phyloP scores from a whole-genome alignment of 345 rosid genomes.

The Viola odorata region DNA sequence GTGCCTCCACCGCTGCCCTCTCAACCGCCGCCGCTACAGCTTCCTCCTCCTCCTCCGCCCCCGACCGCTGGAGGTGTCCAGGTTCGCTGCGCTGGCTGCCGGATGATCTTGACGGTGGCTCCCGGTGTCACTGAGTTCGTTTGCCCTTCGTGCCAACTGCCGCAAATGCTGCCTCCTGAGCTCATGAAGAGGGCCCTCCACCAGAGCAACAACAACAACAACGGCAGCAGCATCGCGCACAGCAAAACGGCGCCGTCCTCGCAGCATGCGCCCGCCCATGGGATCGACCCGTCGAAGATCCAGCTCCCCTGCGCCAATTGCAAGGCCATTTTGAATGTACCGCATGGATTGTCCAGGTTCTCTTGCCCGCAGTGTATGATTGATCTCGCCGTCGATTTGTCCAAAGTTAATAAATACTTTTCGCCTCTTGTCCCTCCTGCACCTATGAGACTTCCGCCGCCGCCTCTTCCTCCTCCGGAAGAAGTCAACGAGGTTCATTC shows the following conservation, averaged over 20 bases:
- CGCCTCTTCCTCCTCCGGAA: conserved; percentile 36
- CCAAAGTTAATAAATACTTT: conserved; percentile 48
- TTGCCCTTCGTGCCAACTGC: conserved; percentile 80
- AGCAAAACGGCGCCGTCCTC: conserved; percentile 14
- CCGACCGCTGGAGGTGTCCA: conserved; percentile 50
- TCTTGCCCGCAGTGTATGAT: conserved; percentile 87
- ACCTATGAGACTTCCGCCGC: conserved; percentile 9
- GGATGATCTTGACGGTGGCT: conserved; percentile 62
- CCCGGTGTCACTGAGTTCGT: conserved; percentile 71
- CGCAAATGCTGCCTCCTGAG: conserved; percentile 97
- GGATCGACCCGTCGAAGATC: conserved; percentile 97
- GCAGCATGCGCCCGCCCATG: conserved; percentile 66
- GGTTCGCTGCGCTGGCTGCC: conserved; percentile 95
- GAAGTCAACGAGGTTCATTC: conserved; percentile 77
- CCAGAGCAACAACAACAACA: conserved; percentile 14
- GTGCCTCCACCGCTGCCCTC: conserved; percentile 44
- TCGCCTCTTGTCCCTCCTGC: conserved; percentile 32
- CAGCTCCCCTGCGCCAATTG: conserved; percentile 94
- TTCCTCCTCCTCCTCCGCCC: conserved; percentile 2
- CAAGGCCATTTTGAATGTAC: conserved; percentile 90
- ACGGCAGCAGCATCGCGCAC: background rate
- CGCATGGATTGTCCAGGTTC: conserved; percentile 79
- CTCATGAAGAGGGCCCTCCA: conserved; percentile 46
- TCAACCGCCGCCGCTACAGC: conserved; percentile 34
- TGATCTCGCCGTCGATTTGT: conserved; percentile 78